Evolutionary conservation across 805 yeast genomes (phyloP).

Genomic region (Suhomyces emberorum): DNA sequence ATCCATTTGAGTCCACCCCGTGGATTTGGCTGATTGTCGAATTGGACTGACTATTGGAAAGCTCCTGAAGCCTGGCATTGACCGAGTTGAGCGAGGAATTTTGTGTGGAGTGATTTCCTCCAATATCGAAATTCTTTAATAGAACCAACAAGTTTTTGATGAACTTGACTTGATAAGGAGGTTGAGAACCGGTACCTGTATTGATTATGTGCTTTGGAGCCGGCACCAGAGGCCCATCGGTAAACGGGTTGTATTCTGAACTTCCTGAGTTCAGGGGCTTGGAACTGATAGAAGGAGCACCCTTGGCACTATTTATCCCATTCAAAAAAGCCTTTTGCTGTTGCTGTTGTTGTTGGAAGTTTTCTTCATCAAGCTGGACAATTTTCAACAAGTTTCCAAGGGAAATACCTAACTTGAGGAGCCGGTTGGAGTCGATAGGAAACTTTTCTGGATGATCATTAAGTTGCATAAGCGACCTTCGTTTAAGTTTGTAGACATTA

Average conservation of each 20-base stretch:
- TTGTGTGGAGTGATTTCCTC: constrained; percentile 10
- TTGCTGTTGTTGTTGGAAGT: constrained; percentile 22
- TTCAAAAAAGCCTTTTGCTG: constrained; percentile 16
- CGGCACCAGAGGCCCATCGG: constrained; percentile 1
- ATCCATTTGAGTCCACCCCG: not conserved
- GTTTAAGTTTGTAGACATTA: constrained; percentile 27
- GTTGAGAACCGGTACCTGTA: constrained; percentile 15
- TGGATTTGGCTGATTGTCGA: constrained; percentile 13
- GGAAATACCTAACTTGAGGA: constrained; percentile 40
- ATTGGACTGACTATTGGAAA: constrained; percentile 10
- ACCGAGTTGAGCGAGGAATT: constrained; percentile 6
- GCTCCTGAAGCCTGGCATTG: constrained; percentile 7
- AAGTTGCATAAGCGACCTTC: constrained; percentile 20
- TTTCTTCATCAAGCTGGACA: constrained; percentile 33
- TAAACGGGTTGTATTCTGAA: constrained; percentile 9
- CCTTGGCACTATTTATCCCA: constrained; percentile 12
- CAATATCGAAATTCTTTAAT: constrained; percentile 41
- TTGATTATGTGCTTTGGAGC: constrained; percentile 9
- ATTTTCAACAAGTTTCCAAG: constrained; percentile 40
- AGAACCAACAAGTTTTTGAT: constrained; percentile 29
- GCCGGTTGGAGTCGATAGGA: constrained; percentile 35
- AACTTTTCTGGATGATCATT: constrained; percentile 20
- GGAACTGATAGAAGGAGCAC: not conserved
- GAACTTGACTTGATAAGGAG: constrained; percentile 32
- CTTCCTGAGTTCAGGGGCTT: not conserved